A percentile compares a stretch with the other conserved stretches of the same genome.
Evolutionary conservation across 2,329 filamentous ascomycete genomes (phyloP).

Genomic region (Monosporascus sp.): DNA sequence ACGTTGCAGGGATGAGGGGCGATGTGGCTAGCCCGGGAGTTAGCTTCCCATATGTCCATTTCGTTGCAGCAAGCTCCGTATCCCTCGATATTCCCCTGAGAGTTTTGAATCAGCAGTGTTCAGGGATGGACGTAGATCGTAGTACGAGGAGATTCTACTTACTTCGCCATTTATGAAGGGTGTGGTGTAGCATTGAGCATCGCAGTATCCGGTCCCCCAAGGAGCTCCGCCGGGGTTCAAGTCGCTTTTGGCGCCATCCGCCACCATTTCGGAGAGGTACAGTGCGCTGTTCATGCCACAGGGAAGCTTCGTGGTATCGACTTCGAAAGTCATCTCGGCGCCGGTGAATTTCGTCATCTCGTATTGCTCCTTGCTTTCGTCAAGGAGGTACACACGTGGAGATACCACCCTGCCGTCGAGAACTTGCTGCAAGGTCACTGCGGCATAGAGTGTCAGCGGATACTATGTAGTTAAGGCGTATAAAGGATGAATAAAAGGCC

Average conservation of each 20-base stretch:
- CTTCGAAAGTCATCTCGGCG: conserved; percentile 58
- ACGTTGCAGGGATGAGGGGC: conserved; percentile 32
- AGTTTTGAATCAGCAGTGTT: too few species aligned
- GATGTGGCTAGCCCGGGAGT: conserved; percentile 28
- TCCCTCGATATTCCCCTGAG: conserved; percentile 27
- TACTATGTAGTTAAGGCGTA: background rate
- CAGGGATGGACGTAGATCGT: too few species aligned
- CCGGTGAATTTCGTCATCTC: conserved; percentile 54
- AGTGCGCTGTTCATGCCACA: conserved; percentile 59
- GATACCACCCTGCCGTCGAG: conserved; percentile 25
- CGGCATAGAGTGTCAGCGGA: conserved; percentile 1
- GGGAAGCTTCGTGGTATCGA: conserved; percentile 55
- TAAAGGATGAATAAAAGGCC: background rate
- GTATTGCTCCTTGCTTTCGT: conserved; percentile 48
- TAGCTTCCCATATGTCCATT: conserved; percentile 35
- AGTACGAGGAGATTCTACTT: conserved; percentile 7
- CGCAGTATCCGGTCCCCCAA: conserved; percentile 34
- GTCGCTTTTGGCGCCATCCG: conserved; percentile 47
- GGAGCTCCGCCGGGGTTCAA: conserved; percentile 30
- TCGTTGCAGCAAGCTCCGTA: conserved; percentile 32
- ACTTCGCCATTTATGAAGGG: conserved; percentile 33
- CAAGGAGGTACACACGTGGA: conserved; percentile 54
- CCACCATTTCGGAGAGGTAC: conserved; percentile 57
- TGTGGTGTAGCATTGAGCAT: conserved; percentile 31
- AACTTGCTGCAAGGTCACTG: conserved; percentile 34